Conservation (phyloP, 2,329 filamentous ascomycete species). For the Paraconiothyrium brasiliense region DNA sequence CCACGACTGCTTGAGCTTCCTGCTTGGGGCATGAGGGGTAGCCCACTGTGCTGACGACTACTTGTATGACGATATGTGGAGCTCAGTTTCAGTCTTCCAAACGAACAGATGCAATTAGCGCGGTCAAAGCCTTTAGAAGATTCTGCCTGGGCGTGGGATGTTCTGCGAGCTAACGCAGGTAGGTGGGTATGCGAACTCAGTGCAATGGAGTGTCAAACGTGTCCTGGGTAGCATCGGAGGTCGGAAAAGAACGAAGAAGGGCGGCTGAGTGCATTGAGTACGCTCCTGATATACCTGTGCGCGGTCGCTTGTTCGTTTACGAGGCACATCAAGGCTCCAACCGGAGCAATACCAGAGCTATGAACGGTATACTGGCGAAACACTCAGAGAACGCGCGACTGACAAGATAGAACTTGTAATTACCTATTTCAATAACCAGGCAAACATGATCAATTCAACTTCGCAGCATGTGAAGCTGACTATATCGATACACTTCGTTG, state of each 20-base stretch:
- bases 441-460: too few species aligned
- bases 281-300: background rate
- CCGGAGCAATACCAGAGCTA: background rate
- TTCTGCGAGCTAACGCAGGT: background rate
- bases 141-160: background rate
- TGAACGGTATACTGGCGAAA: background rate
- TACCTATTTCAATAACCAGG: too few species aligned
- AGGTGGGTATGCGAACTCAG: background rate
- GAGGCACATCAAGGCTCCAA: background rate
- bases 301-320: background rate
- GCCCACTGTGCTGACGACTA: background rate
- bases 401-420: background rate
- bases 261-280: background rate
- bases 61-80: slow-evolving; percentile 5
- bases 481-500: too few species aligned
- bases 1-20: background rate
- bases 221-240: background rate
- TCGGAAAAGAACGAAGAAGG: background rate
- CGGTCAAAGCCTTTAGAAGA: background rate
- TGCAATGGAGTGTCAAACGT: background rate
- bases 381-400: background rate
- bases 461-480: too few species aligned
- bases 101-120: background rate
- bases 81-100: background rate
- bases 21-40: background rate